phyloP scores from a whole-genome alignment of 495 filamentous ascomycete species.

The Clohesyomyces aquaticus region DNA sequence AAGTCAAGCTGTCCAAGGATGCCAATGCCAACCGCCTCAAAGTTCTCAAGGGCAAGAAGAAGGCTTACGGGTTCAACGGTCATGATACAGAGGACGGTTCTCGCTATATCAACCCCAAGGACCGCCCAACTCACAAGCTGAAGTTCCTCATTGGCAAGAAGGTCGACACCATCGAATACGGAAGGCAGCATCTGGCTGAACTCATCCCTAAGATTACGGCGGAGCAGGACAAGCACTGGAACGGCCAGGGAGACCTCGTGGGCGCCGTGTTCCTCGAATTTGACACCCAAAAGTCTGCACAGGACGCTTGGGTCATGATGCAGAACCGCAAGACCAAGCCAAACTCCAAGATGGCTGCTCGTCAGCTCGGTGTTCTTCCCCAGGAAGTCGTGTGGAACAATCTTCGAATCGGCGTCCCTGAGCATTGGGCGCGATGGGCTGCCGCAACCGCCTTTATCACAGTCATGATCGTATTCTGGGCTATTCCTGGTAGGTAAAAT shows the following conservation, averaged over 20 bases:
- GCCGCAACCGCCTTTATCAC: slow-evolving; percentile 70
- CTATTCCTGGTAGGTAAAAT: slow-evolving; percentile 62
- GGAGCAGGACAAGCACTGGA: slow-evolving; percentile 72
- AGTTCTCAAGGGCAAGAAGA: slow-evolving; percentile 67
- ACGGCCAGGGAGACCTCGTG: slow-evolving; percentile 67
- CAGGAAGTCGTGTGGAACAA: slow-evolving; percentile 89
- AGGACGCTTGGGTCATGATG: slow-evolving; percentile 81
- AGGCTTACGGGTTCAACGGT: slow-evolving; percentile 53
- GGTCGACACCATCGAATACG: slow-evolving; percentile 95
- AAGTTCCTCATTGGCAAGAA: slow-evolving; percentile 85
- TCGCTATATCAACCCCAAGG: slow-evolving; percentile 67
- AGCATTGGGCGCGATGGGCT: slow-evolving; percentile 62
- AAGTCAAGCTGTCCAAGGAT: slow-evolving; percentile 81
- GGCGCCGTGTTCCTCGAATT: slow-evolving; percentile 91
- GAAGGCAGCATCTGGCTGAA: slow-evolving; percentile 75
- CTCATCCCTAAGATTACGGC: slow-evolving; percentile 79
- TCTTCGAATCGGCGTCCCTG: slow-evolving; percentile 60
- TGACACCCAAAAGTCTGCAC: slow-evolving; percentile 75
- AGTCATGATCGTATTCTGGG: slow-evolving; percentile 92
- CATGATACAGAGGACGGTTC: slow-evolving; percentile 52
- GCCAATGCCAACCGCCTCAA: slow-evolving; percentile 80
- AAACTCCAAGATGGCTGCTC: slow-evolving; percentile 73
- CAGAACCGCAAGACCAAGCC: slow-evolving; percentile 84
- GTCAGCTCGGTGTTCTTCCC: slow-evolving; percentile 84
- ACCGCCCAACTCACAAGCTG: slow-evolving; percentile 83